Percentiles rank a stretch among this genome's conserved stretches.
Evolutionary conservation across 805 yeast species (phyloP).

Genomic region (Nakazawaea ambrosiae): DNA sequence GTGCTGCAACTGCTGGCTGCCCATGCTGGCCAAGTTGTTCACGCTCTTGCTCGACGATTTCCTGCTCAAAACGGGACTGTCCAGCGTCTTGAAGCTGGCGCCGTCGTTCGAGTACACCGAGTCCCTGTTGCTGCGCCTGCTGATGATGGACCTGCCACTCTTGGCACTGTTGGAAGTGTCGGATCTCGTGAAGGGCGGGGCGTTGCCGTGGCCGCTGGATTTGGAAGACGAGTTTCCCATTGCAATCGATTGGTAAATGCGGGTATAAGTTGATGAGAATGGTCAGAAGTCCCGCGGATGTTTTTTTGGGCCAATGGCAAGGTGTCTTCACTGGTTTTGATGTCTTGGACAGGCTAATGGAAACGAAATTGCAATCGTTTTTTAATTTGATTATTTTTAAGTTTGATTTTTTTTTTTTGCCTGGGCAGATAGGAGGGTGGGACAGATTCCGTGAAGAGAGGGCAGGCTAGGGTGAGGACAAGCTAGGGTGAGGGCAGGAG

Average conservation of each 20-base stretch:
- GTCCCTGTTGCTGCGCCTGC: slow-evolving; percentile 17
- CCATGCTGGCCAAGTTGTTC: slow-evolving; percentile 1
- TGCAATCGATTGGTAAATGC: neutral
- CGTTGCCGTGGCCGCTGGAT: neutral
- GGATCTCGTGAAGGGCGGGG: slow-evolving; percentile 30
- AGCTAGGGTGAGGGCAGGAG: no score
- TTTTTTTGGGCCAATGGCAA: no score
- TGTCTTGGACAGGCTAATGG: no score
- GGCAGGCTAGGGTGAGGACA: no score
- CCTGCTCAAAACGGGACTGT: slow-evolving; percentile 8
- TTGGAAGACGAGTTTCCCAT: slow-evolving; percentile 11
- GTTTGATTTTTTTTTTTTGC: no score
- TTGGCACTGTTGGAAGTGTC: slow-evolving; percentile 33
- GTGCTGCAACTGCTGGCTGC: neutral
- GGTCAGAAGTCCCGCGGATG: no score
- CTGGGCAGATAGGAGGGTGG: no score
- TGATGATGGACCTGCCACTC: slow-evolving; percentile 29
- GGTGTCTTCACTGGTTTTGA: no score
- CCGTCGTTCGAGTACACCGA: slow-evolving; percentile 8
- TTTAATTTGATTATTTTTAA: no score
- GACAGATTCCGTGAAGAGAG: no score
- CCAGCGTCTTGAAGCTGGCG: slow-evolving; percentile 2
- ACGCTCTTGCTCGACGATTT: slow-evolving; percentile 11
- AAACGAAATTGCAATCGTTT: no score
- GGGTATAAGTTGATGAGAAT: no score